These are phyloP conservation scores for Phytophthora macrochlamydospora DNA, from an alignment of 352 stramenopile species.

Conservation along the genomic window DNA sequence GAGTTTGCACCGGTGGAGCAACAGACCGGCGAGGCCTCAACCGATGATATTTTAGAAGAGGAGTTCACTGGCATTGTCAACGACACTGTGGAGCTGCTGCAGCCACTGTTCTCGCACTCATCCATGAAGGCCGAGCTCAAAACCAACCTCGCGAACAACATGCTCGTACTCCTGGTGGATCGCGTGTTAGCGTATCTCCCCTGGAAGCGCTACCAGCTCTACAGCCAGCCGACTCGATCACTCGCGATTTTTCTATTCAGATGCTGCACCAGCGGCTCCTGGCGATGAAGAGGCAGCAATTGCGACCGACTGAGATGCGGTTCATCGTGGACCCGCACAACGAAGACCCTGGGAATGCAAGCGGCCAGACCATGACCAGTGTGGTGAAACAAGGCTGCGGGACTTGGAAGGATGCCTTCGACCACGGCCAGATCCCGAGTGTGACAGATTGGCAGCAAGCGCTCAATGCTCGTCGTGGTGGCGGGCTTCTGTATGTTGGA, in stretches of 20 bases:
- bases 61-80: constrained; percentile 59
- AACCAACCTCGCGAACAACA: constrained; percentile 48
- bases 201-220: constrained; percentile 57
- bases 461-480: constrained; percentile 56
- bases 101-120: constrained; percentile 58
- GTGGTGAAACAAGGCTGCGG: constrained; percentile 51
- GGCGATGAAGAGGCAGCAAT: constrained; percentile 52
- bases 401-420: constrained; percentile 64
- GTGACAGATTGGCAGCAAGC: constrained; percentile 73
- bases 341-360: constrained; percentile 49
- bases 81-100: constrained; percentile 50
- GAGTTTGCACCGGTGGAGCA: constrained; percentile 36
- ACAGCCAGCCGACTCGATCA: constrained; percentile 52
- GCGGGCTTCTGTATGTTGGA: constrained; percentile 75
- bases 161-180: constrained; percentile 62
- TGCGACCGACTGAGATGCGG: constrained; percentile 65
- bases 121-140: constrained; percentile 43
- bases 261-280: constrained; percentile 60
- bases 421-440: constrained; percentile 66
- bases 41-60: constrained; percentile 51
- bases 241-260: constrained; percentile 77
- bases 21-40: neutral
- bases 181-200: constrained; percentile 52
- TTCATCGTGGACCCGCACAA: constrained; percentile 65
- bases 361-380: constrained; percentile 47